These are phyloP conservation scores for Kalmusia sp. DNA, from an alignment of 2,329 filamentous ascomycete species.

Conservation along the genomic window DNA sequence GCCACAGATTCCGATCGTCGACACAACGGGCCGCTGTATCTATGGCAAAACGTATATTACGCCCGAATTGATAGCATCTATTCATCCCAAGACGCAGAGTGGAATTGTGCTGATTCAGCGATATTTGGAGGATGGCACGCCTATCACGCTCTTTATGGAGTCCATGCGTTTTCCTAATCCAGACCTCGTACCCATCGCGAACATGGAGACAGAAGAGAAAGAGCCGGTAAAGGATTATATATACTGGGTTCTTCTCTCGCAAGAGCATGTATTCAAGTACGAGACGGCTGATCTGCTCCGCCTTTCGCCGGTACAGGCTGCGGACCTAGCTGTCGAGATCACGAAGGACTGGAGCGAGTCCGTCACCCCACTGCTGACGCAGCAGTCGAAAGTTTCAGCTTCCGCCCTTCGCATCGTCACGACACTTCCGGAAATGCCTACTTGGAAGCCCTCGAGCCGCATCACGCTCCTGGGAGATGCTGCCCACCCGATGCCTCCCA, in stretches of 20 bases:
- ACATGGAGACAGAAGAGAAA: background rate
- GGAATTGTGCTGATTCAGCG: background rate
- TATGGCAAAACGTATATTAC: slow-evolving; percentile 48
- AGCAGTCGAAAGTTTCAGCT: slow-evolving; percentile 32
- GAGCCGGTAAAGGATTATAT: slow-evolving; percentile 37
- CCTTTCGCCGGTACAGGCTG: slow-evolving; percentile 11
- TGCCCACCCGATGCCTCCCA: slow-evolving; percentile 50
- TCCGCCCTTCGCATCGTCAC: slow-evolving; percentile 44
- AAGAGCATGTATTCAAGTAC: slow-evolving; percentile 14
- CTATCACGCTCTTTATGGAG: slow-evolving; percentile 27
- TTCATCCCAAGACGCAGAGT: background rate
- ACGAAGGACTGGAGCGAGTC: slow-evolving; percentile 21
- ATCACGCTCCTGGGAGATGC: slow-evolving; percentile 51
- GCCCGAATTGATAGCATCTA: background rate
- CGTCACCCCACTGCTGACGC: slow-evolving; percentile 18
- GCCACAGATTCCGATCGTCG: slow-evolving; percentile 29
- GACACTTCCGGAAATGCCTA: slow-evolving; percentile 37
- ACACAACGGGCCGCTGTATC: slow-evolving; percentile 48
- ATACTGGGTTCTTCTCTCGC: slow-evolving; percentile 43
- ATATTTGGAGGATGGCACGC: background rate
- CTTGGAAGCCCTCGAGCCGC: slow-evolving; percentile 37
- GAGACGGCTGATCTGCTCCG: slow-evolving; percentile 11
- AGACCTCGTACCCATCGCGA: background rate
- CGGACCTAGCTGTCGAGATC: slow-evolving; percentile 15
- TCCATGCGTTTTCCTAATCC: slow-evolving; percentile 25